These are phyloP conservation scores for Chlorella sp. DNA, from an alignment of 139 green algal genomes.

Conservation along the genomic window DNA sequence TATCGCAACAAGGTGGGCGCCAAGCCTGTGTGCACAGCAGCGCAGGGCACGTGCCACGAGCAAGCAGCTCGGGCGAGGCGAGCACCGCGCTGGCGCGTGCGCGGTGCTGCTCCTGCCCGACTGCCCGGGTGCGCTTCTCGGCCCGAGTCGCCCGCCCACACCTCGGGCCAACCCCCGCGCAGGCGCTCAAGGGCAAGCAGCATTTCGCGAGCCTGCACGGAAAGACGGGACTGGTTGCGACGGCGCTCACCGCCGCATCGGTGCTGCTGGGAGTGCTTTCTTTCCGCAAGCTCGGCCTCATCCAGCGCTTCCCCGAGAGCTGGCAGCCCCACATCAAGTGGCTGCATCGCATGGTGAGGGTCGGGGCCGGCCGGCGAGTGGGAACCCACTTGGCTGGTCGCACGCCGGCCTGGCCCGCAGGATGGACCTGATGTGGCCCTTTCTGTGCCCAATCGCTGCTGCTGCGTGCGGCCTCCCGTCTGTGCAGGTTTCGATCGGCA, in stretches of 20 bases:
- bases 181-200: conserved; percentile 34
- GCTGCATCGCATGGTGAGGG: conserved; percentile 50
- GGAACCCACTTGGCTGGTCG: background rate
- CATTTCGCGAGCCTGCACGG: conserved; percentile 43
- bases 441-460: too few species aligned
- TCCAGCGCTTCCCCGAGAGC: conserved; percentile 49
- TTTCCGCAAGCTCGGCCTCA: conserved; percentile 59
- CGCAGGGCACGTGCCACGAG: too few species aligned
- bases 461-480: background rate
- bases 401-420: background rate
- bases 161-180: background rate
- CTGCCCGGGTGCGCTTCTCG: background rate
- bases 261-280: conserved; percentile 50
- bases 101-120: background rate
- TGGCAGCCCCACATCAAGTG: conserved; percentile 54
- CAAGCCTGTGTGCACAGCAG: too few species aligned
- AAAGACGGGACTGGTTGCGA: conserved; percentile 46
- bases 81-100: background rate
- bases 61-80: background rate
- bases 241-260: conserved; percentile 40
- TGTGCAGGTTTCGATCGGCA: conserved; percentile 36
- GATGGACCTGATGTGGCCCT: background rate
- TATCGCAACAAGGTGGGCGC: conserved; percentile 61
- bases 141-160: background rate
- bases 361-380: background rate